Evolutionary conservation across 441 rosid species (phyloP).

Genomic region (Euphorbia schlechtendalii): DNA sequence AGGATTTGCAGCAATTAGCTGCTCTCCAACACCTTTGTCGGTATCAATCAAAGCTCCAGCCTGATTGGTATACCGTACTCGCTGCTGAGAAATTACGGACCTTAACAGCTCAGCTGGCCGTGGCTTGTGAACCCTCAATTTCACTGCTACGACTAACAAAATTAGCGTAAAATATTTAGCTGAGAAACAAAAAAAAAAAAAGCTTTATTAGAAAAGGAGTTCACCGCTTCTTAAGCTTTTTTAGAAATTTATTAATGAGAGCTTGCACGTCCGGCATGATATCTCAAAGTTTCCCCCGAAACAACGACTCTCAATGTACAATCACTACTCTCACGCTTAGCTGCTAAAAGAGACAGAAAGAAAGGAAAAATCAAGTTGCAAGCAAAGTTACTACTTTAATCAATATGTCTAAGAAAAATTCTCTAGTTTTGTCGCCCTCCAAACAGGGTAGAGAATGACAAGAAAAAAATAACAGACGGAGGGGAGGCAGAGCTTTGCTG

Average conservation of each 20-base stretch:
- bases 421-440: background rate
- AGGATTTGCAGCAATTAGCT: conserved; percentile 86
- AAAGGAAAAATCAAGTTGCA: background rate
- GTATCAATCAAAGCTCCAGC: conserved; percentile 82
- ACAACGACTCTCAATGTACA: background rate
- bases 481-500: too few species aligned
- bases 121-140: conserved; percentile 97
- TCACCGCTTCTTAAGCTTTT: conserved; percentile 85
- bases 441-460: conserved; percentile 6
- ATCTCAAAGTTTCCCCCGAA: background rate
- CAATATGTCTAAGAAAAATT: background rate
- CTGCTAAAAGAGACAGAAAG: background rate
- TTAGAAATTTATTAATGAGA: conserved; percentile 57
- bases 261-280: conserved; percentile 87
- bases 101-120: conserved; percentile 83
- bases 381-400: background rate
- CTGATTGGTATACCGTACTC: conserved; percentile 74
- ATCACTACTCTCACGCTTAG: background rate
- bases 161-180: background rate
- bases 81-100: conserved; percentile 81
- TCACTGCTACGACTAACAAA: conserved; percentile 39
- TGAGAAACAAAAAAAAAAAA: background rate
- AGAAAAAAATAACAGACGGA: too few species aligned
- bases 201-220: background rate
- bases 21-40: conserved; percentile 74